Evolutionary conservation across 2,329 filamentous ascomycete species (phyloP).

Genomic region (Graphiopsis chlorocephala): DNA sequence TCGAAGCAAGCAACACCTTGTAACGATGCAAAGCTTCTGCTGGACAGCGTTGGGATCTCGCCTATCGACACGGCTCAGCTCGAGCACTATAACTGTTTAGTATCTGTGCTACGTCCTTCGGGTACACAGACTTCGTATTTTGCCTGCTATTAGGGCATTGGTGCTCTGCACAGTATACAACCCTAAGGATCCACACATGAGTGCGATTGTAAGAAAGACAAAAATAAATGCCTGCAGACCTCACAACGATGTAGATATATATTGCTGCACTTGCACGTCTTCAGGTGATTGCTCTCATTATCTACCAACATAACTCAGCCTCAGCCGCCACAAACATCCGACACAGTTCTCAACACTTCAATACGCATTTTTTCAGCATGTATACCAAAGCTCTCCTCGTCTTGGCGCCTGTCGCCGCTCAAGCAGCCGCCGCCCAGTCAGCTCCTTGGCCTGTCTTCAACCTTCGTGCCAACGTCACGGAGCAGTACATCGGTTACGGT

Average conservation of each 20-base stretch:
- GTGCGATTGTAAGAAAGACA: background rate
- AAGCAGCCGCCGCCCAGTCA: constrained; percentile 7
- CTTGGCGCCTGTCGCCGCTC: constrained; percentile 6
- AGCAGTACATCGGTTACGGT: background rate
- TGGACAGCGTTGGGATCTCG: background rate
- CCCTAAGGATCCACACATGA: background rate
- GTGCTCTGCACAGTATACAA: background rate
- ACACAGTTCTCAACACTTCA: background rate
- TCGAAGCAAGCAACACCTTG: background rate
- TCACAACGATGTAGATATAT: background rate
- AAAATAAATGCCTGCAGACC: background rate
- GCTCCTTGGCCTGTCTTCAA: constrained; percentile 10
- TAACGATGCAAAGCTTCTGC: background rate
- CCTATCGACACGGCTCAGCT: background rate
- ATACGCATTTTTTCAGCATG: constrained; percentile 1
- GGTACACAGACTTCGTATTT: constrained; percentile 3
- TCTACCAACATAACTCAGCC: background rate
- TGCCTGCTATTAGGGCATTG: background rate
- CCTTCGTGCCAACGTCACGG: constrained; percentile 10
- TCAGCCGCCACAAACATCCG: background rate
- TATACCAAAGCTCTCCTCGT: background rate
- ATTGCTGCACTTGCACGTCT: background rate
- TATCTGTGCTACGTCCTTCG: constrained; percentile 8
- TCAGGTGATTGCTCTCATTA: background rate
- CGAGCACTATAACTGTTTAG: background rate